Evolutionary conservation across 257 asterid genomes (phyloP).

Genomic region (Nicotiana benthamiana): DNA sequence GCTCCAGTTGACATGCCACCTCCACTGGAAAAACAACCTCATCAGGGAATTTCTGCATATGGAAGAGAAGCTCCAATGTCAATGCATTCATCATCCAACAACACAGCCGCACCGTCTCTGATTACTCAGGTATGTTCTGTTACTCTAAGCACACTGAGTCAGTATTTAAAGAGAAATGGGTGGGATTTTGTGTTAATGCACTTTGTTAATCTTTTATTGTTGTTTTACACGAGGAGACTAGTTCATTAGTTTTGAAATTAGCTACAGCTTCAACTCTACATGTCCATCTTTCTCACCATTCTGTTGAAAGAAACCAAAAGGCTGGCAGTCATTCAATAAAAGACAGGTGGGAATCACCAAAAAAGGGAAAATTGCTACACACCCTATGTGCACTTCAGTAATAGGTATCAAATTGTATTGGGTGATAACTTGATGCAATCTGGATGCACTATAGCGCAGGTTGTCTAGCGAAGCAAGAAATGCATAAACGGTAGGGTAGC

Average conservation of each 20-base stretch:
- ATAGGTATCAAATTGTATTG: not conserved
- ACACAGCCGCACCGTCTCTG: constrained; percentile 61
- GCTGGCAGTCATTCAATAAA: not conserved
- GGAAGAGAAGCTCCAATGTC: constrained; percentile 68
- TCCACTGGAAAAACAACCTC: constrained; percentile 60
- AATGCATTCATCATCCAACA: constrained; percentile 50
- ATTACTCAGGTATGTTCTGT: constrained; percentile 63
- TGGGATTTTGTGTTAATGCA: not conserved
- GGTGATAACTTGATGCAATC: not conserved
- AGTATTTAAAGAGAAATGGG: not conserved
- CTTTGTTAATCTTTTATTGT: not conserved
- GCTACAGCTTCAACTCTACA: not conserved
- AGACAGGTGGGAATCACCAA: not conserved
- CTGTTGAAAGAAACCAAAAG: not conserved
- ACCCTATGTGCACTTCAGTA: not conserved
- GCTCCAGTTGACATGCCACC: constrained; percentile 62
- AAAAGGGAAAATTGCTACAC: not conserved
- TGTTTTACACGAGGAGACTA: not conserved
- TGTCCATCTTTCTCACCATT: not conserved
- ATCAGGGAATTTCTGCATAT: constrained; percentile 80
- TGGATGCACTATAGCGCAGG: not conserved
- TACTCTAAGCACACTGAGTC: not conserved
- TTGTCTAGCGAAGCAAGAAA: not conserved
- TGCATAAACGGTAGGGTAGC: not conserved
- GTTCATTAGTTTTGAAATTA: not conserved